Percentiles rank a stretch among this genome's conserved stretches.
Conservation (phyloP, 345 rosid species). For the Lenwebbia sp. region DNA sequence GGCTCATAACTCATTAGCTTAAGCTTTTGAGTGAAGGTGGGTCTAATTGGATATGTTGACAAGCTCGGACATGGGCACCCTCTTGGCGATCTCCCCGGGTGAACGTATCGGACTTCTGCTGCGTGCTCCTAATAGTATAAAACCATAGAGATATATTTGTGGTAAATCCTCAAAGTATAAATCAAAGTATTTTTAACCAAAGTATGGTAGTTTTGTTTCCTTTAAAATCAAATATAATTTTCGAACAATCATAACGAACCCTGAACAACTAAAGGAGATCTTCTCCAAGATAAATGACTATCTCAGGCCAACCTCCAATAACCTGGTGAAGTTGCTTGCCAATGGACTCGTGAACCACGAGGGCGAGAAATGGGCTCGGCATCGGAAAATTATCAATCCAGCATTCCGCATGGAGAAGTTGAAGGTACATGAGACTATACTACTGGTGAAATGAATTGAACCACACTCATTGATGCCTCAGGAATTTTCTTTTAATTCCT, state of each 20-base stretch:
- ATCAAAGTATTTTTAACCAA: too few species aligned
- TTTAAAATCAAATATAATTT: too few species aligned
- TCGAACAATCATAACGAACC: conserved; percentile 8
- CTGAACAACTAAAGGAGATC: conserved; percentile 25
- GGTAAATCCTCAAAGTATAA: too few species aligned
- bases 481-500: not conserved
- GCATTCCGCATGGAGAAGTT: conserved; percentile 39
- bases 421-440: conserved; percentile 14
- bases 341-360: conserved; percentile 29
- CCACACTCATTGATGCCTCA: conserved; percentile 6
- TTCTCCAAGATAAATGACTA: conserved; percentile 22
- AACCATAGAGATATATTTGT: too few species aligned
- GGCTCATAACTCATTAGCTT: too few species aligned
- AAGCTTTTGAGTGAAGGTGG: too few species aligned
- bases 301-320: conserved; percentile 11
- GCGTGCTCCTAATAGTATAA: too few species aligned
- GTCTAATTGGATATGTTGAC: too few species aligned
- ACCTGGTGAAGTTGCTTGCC: conserved; percentile 16
- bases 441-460: not conserved
- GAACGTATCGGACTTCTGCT: too few species aligned
- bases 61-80: too few species aligned
- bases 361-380: conserved; percentile 45
- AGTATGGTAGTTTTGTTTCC: too few species aligned
- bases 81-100: too few species aligned
- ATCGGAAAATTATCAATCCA: conserved; percentile 38